Conservation (phyloP, 164 flowering plant species). For the Dillenia turbinata region DNA sequence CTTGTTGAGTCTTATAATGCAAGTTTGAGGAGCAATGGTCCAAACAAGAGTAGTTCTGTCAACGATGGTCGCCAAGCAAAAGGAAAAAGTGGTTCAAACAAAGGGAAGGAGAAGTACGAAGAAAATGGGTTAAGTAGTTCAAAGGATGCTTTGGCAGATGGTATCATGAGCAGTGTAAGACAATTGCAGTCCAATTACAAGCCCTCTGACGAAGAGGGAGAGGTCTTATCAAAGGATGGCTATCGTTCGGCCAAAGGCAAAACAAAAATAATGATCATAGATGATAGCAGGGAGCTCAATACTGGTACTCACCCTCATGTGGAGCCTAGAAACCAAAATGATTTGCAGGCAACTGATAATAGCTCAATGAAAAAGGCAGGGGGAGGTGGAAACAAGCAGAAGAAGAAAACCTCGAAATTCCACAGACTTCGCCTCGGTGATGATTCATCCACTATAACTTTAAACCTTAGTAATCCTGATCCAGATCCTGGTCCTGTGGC, state of each 20-base stretch:
- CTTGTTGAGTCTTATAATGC: slow-evolving; percentile 65
- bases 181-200: slow-evolving; percentile 52
- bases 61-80: slow-evolving; percentile 10
- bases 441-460: slow-evolving; percentile 45
- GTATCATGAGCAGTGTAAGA: slow-evolving; percentile 45
- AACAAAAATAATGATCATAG: slow-evolving; percentile 23
- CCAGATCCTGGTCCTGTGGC: slow-evolving; percentile 28
- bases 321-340: slow-evolving; percentile 8
- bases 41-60: slow-evolving; percentile 21
- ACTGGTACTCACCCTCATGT: slow-evolving; percentile 4
- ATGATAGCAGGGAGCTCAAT: slow-evolving; percentile 18
- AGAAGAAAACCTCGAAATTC: slow-evolving; percentile 73
- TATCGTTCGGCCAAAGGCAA: slow-evolving; percentile 64
- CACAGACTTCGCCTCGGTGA: slow-evolving; percentile 73
- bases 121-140: slow-evolving; percentile 20
- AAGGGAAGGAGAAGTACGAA: slow-evolving; percentile 52
- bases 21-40: slow-evolving; percentile 21
- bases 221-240: slow-evolving; percentile 69
- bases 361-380: slow-evolving; percentile 25
- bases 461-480: slow-evolving; percentile 24
- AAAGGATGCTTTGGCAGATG: slow-evolving; percentile 50
- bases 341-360: slow-evolving; percentile 17
- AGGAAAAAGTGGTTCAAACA: slow-evolving; percentile 25
- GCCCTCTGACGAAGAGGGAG: slow-evolving; percentile 54
- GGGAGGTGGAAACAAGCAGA: slow-evolving; percentile 42